Evolutionary conservation across 257 asterid species (phyloP), one percentile per base, ranked within the genome.

Genomic region (Solanum piurae): DNA sequence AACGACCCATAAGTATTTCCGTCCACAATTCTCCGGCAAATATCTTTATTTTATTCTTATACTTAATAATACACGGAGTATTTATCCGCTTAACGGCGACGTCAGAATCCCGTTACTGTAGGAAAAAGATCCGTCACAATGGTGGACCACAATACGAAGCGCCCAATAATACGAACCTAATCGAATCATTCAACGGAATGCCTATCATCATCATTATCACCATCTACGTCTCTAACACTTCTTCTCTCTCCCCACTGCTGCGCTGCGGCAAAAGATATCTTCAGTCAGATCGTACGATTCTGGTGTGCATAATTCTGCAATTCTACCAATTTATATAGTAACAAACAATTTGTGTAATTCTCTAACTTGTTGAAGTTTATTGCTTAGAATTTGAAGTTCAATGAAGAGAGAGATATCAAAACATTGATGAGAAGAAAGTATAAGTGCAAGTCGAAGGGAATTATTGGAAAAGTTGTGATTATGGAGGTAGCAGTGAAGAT

Each of bases 161-260:
- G 72, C 33, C 83, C 87, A 69, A 84, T 76, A 80, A 42, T 62
- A 29, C 5, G 52, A 82, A 72, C 71, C 83, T 42, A n/a, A 52
- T 86, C 68, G 69, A 83, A 86, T 72, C 73, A 83, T 86, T 52
- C 58, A 44, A 86, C 58, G 82, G 87, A 83, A 64, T 86, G 86
- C 71, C 74, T 62, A 27, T 88, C 85, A 74, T 55, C 88, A 86
- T 64, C 86, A 42, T 87, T 84, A 20, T 83, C 89, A 77, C 64
- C 89, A 60, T 86, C 93, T 73, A 88, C 93, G 31, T 87, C 90
- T 55, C 84, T 72, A 85, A 46, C 87, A 80, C 88, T 49, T 69
- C 90, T 90, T 90, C 91, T 91, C 89, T 88, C 89, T 25, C 80
- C 40, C 40, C 79, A 83, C 66, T 58, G 66, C 66, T 20, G 66